Percentiles rank a stretch among this genome's conserved stretches.
Conservation (phyloP, 2,329 filamentous ascomycete species). For the Endocalyx cinctus region DNA sequence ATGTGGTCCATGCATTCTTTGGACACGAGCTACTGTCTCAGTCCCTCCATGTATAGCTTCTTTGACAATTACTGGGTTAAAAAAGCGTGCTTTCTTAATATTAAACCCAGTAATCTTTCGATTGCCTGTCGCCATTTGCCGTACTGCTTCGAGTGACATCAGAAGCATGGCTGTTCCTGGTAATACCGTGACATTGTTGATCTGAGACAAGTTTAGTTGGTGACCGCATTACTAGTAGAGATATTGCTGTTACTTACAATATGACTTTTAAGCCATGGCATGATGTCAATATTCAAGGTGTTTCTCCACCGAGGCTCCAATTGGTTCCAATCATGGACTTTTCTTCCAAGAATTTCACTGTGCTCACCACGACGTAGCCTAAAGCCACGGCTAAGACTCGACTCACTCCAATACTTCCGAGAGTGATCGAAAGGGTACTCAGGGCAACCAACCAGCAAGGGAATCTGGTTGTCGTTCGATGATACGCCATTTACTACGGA, state of each 20-base stretch:
- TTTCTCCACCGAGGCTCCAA: neutral
- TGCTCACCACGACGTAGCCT: neutral
- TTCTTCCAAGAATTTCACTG: neutral
- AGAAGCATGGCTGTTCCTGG: neutral
- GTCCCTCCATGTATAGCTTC: neutral
- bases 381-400: neutral
- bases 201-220: neutral
- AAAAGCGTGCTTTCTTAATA: neutral
- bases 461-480: too few species aligned
- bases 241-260: neutral
- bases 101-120: neutral
- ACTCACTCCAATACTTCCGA: neutral
- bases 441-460: neutral
- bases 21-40: neutral
- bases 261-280: neutral
- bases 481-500: too few species aligned
- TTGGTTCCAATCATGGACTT: neutral
- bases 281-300: neutral
- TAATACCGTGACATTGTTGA: neutral
- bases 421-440: neutral
- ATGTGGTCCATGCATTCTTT: neutral
- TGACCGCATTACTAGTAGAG: neutral
- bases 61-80: neutral
- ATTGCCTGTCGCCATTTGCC: neutral
- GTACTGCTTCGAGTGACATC: neutral